phyloP scores from a whole-genome alignment of 2,329 filamentous ascomycete species.

The Fusarium annulatum region DNA sequence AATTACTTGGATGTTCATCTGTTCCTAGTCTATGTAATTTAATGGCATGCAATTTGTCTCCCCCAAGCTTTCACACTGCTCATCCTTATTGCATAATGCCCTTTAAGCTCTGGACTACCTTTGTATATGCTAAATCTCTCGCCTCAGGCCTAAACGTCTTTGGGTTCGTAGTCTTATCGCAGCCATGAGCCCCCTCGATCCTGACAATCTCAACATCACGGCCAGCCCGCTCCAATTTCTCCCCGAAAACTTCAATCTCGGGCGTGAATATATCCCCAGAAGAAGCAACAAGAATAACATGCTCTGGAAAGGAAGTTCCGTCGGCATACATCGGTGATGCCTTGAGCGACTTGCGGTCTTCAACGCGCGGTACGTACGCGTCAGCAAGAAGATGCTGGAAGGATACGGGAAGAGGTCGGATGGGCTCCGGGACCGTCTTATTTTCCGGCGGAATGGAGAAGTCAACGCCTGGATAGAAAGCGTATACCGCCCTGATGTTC shows the following conservation, averaged over 20 bases:
- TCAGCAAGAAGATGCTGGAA: constrained; percentile 46
- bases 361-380: constrained; percentile 46
- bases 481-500: constrained; percentile 61
- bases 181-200: constrained; percentile 38
- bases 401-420: constrained; percentile 5
- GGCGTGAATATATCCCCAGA: constrained; percentile 51
- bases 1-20: not conserved
- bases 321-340: constrained; percentile 50
- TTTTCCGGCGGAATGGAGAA: constrained; percentile 44
- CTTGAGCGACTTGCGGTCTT: constrained; percentile 47
- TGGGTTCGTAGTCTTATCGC: constrained; percentile 35
- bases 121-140: constrained; percentile 18
- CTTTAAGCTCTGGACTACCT: not conserved
- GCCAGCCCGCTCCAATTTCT: constrained; percentile 24
- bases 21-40: accelerated
- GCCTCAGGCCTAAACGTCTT: not conserved
- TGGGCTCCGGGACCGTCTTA: constrained; percentile 45
- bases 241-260: constrained; percentile 50
- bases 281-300: constrained; percentile 48
- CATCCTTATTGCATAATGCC: not conserved
- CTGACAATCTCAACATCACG: constrained; percentile 17
- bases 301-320: constrained; percentile 5
- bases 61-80: not conserved
- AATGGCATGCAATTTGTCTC: not conserved
- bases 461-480: constrained; percentile 56